These are phyloP conservation scores for Turnera subulata DNA, from an alignment of 345 rosid genomes.

Conservation along the genomic window DNA sequence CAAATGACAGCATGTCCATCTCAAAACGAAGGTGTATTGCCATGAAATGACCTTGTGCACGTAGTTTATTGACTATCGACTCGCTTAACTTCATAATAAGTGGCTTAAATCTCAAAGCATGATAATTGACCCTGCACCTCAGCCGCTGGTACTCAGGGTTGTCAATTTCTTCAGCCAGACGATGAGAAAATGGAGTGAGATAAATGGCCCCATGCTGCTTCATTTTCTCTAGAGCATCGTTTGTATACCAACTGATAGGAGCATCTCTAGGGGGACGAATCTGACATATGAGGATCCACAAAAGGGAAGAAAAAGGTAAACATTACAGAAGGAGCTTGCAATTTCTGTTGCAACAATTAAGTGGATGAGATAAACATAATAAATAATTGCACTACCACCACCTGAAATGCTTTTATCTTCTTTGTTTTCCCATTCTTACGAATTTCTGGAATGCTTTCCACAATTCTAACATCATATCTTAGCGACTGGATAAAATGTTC, in stretches of 20 bases:
- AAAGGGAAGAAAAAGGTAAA: constrained; percentile 1
- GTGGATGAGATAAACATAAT: not conserved
- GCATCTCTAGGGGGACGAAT: constrained; percentile 94
- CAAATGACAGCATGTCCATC: constrained; percentile 99
- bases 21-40: constrained; percentile 99
- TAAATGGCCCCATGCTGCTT: constrained; percentile 92
- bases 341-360: not conserved
- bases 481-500: constrained; percentile 81
- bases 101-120: constrained; percentile 92
- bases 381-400: constrained; percentile 15
- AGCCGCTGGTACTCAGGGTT: constrained; percentile 84
- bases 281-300: constrained; percentile 42
- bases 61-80: constrained; percentile 89
- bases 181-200: constrained; percentile 96
- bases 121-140: constrained; percentile 99
- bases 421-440: constrained; percentile 82
- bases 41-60: constrained; percentile 97
- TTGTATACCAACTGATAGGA: constrained; percentile 80
- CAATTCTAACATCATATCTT: constrained; percentile 77
- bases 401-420: constrained; percentile 93
- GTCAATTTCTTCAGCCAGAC: constrained; percentile 94
- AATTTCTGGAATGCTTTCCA: constrained; percentile 83
- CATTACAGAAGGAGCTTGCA: constrained; percentile 3
- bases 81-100: constrained; percentile 86
- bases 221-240: constrained; percentile 81